These are phyloP conservation scores for Chrysophaeum taylorii DNA, from an alignment of 352 stramenopile species.

Conservation along the genomic window DNA sequence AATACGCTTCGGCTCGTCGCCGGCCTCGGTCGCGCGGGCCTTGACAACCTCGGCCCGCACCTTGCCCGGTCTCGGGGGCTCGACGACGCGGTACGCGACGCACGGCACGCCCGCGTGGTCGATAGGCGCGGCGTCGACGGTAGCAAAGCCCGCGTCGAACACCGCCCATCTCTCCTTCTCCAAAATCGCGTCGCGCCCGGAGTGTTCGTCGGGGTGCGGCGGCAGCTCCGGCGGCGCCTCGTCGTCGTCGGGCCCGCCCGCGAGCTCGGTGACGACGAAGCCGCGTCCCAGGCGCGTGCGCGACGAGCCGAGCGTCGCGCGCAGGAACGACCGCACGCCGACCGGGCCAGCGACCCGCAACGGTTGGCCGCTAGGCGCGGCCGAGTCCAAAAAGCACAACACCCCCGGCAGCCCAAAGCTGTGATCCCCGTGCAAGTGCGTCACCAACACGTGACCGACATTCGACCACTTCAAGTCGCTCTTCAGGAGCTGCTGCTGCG, in stretches of 20 bases:
- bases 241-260: not conserved
- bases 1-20: not conserved
- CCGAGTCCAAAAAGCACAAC: slow-evolving; percentile 9
- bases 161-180: too few relatives aligned
- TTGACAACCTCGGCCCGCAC: not conserved
- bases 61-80: not conserved
- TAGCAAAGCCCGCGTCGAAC: too few relatives aligned
- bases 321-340: not conserved
- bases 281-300: not conserved
- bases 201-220: too few relatives aligned
- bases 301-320: not conserved
- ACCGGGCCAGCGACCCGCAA: not conserved
- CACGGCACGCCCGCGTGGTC: not conserved
- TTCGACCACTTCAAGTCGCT: not conserved
- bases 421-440: slow-evolving; percentile 28
- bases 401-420: slow-evolving; percentile 28
- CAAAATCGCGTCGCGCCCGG: too few relatives aligned
- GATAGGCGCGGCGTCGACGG: not conserved
- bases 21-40: not conserved
- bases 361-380: not conserved
- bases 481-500: slow-evolving; percentile 23
- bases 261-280: not conserved
- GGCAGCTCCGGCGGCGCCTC: too few relatives aligned
- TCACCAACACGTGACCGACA: slow-evolving; percentile 14
- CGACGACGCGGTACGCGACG: not conserved